A percentile compares a stretch with the other conserved stretches of the same genome.
Conservation (phyloP, 1,139 yeast species). For the Blastobotrys capitulatus region DNA sequence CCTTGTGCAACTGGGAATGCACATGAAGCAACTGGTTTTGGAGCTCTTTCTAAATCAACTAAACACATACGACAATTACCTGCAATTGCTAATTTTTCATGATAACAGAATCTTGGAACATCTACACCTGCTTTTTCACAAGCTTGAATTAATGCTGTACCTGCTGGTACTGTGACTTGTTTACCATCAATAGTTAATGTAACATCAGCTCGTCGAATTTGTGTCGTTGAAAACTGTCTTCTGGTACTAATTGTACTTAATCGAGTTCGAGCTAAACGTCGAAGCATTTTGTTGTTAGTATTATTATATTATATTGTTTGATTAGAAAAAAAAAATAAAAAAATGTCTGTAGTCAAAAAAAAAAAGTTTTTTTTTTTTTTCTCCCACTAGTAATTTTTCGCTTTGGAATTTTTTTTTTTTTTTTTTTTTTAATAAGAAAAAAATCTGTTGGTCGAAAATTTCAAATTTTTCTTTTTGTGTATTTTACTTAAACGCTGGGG, state of each 20-base stretch:
- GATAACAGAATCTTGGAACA: conserved; percentile 87
- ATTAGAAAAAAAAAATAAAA: background rate
- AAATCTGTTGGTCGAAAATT: background rate
- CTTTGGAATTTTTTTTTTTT: background rate
- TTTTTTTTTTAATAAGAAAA: background rate
- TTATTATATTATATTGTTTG: background rate
- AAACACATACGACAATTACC: conserved; percentile 95
- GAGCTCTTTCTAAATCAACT: conserved; percentile 86
- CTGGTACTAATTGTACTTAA: background rate
- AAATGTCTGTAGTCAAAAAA: background rate
- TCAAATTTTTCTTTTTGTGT: background rate
- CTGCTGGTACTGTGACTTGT: conserved; percentile 74
- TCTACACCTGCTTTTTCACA: conserved; percentile 88
- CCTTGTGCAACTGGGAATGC: conserved; percentile 89
- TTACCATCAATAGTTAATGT: conserved; percentile 75
- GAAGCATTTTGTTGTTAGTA: background rate
- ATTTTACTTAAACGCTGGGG: too few relatives aligned
- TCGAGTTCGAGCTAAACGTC: conserved; percentile 4
- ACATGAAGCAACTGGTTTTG: conserved; percentile 86
- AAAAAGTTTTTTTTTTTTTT: background rate
- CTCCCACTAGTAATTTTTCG: background rate
- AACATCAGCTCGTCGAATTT: conserved; percentile 47
- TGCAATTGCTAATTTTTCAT: conserved; percentile 87
- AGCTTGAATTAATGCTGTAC: conserved; percentile 85
- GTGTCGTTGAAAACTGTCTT: conserved; percentile 29